Evolutionary conservation across 2,329 filamentous ascomycete species (phyloP).

Genomic region (Verticillium isaacii): DNA sequence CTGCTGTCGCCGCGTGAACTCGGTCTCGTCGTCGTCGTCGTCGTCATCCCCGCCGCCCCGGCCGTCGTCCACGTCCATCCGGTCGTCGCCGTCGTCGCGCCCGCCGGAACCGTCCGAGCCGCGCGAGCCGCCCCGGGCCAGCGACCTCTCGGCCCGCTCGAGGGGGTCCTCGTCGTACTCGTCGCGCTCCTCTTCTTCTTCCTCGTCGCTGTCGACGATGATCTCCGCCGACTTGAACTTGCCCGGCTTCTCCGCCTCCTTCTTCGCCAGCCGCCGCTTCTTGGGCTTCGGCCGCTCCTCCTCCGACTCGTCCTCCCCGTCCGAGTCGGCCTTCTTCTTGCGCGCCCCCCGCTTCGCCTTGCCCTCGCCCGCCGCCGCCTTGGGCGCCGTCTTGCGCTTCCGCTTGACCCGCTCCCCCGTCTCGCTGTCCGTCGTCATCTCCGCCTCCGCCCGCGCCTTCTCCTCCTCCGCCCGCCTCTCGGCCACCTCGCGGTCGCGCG

Average conservation of each 20-base stretch:
- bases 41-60: slow-evolving; percentile 28
- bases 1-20: slow-evolving; percentile 38
- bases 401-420: slow-evolving; percentile 77
- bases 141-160: slow-evolving; percentile 38
- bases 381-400: slow-evolving; percentile 57
- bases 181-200: not conserved
- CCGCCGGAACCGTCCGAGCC: slow-evolving; percentile 23
- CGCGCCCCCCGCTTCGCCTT: slow-evolving; percentile 37
- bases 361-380: slow-evolving; percentile 27
- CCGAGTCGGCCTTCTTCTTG: slow-evolving; percentile 57
- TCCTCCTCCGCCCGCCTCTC: slow-evolving; percentile 70
- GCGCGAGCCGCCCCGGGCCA: slow-evolving; percentile 28
- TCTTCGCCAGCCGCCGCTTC: slow-evolving; percentile 50
- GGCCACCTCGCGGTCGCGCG: slow-evolving; percentile 68
- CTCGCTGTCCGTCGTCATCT: slow-evolving; percentile 76
- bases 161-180: slow-evolving; percentile 39
- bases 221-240: slow-evolving; percentile 88
- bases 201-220: slow-evolving; percentile 66
- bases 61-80: slow-evolving; percentile 48
- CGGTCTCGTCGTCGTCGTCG: slow-evolving; percentile 49
- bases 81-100: slow-evolving; percentile 24
- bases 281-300: slow-evolving; percentile 55
- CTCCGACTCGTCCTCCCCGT: slow-evolving; percentile 39
- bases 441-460: slow-evolving; percentile 62
- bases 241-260: slow-evolving; percentile 35